Evolutionary conservation across 805 yeast genomes (phyloP).

Genomic region (Lipomyces orientalis): DNA sequence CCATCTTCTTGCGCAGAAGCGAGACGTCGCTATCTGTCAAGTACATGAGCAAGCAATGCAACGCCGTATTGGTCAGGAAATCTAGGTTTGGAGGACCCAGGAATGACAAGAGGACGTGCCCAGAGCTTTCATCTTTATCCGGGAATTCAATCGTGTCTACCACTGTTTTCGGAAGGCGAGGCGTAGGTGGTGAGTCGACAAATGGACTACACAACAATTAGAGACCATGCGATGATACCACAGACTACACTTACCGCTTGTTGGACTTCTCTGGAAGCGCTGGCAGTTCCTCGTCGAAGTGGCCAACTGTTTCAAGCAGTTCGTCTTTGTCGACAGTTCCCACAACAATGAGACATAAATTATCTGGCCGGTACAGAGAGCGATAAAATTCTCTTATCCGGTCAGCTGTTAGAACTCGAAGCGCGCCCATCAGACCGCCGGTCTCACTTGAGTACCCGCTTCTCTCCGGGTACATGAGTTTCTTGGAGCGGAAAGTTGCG

Average conservation of each 20-base stretch:
- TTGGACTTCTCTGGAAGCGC: constrained; percentile 10
- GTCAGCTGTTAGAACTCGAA: constrained; percentile 73
- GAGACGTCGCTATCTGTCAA: constrained; percentile 80
- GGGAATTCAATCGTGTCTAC: constrained; percentile 74
- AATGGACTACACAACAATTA: constrained; percentile 67
- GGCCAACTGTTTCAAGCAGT: constrained; percentile 61
- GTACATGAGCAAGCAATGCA: constrained; percentile 73
- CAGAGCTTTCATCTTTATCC: constrained; percentile 83
- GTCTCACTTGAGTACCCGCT: constrained; percentile 94
- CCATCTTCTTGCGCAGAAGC: constrained; percentile 68
- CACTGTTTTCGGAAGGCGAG: constrained; percentile 49
- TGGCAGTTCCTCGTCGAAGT: constrained; percentile 66
- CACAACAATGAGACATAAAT: constrained; percentile 79
- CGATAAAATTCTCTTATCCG: constrained; percentile 79
- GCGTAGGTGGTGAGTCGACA: constrained; percentile 63
- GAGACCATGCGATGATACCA: neutral
- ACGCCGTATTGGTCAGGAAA: constrained; percentile 63
- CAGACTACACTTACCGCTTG: constrained; percentile 4
- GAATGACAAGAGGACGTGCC: constrained; percentile 78
- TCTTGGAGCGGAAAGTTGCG: constrained; percentile 40
- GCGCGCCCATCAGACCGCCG: constrained; percentile 83
- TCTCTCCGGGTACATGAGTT: constrained; percentile 46
- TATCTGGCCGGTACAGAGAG: constrained; percentile 76
- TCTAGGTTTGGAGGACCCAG: constrained; percentile 73
- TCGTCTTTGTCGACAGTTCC: constrained; percentile 85